Conservation (phyloP, 441 rosid species). For the Pelargonium fulgidum region DNA sequence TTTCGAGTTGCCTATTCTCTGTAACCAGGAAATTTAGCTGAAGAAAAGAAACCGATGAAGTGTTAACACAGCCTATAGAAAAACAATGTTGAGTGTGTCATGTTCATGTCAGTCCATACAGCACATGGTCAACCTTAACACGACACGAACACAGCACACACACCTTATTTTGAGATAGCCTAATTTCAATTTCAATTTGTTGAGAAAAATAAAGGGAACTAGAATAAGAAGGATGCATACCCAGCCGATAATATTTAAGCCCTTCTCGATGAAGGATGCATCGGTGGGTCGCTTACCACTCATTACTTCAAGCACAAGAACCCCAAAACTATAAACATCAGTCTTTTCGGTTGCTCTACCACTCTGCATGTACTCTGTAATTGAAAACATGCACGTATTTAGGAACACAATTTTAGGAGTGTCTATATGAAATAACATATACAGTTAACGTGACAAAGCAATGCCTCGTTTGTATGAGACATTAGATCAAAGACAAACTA, state of each 20-base stretch:
- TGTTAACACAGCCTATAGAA: constrained; percentile 6
- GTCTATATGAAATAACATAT: constrained; percentile 6
- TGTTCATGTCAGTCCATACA: too few relatives aligned
- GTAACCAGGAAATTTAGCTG: constrained; percentile 77
- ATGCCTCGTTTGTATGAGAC: neutral
- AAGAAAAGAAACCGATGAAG: constrained; percentile 16
- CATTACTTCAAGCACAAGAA: constrained; percentile 83
- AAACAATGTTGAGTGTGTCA: too few relatives aligned
- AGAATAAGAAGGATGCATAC: constrained; percentile 36
- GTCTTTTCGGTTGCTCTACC: constrained; percentile 99
- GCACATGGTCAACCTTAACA: too few relatives aligned
- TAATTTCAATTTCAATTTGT: neutral
- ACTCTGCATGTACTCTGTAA: constrained; percentile 90
- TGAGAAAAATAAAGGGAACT: constrained; percentile 3
- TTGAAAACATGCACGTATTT: constrained; percentile 14
- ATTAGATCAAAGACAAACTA: neutral
- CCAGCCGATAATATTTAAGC: constrained; percentile 95
- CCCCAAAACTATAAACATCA: constrained; percentile 96
- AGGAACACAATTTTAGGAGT: constrained; percentile 12
- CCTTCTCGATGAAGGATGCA: constrained; percentile 92
- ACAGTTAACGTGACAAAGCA: neutral
- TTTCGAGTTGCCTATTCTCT: constrained; percentile 65
- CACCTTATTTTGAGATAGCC: too few relatives aligned
- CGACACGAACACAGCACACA: too few relatives aligned
- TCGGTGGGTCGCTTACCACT: constrained; percentile 97